These are phyloP conservation scores for Suillus tomentosus DNA, from an alignment of 768 basidiomycete species.

Conservation along the genomic window DNA sequence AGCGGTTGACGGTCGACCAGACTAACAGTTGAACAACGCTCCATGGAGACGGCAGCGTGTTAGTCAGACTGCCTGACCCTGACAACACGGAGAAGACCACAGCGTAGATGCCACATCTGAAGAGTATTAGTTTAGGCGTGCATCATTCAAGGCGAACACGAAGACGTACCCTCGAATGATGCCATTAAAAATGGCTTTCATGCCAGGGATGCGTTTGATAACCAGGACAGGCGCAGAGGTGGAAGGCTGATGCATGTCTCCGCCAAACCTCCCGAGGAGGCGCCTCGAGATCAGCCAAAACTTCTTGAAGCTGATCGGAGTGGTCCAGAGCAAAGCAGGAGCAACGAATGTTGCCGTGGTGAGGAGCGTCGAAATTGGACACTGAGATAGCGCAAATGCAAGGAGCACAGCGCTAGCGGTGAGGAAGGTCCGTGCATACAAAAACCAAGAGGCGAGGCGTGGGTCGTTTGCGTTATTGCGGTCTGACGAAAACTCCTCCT, in stretches of 20 bases:
- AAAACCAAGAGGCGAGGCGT: not conserved
- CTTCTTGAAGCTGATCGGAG: not conserved
- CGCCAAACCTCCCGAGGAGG: not conserved
- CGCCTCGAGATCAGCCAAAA: not conserved
- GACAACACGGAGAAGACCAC: not conserved
- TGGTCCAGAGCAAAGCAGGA: not conserved
- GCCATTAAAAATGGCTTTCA: not conserved
- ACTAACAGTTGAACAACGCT: not conserved
- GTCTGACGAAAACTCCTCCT: not conserved
- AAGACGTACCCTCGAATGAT: not conserved
- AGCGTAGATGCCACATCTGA: not conserved
- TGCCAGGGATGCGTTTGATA: not conserved
- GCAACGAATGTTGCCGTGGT: not conserved
- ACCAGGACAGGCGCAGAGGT: not conserved
- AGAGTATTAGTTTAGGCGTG: not conserved
- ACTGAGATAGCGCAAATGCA: not conserved
- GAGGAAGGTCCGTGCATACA: not conserved
- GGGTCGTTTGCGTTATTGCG: not conserved
- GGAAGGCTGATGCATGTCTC: not conserved
- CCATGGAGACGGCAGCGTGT: not conserved
- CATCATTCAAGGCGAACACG: not conserved
- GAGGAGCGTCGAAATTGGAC: not conserved
- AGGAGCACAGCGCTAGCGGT: not conserved
- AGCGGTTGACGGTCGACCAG: not conserved
- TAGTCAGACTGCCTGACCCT: not conserved